These are phyloP conservation scores for Sporisorium reilianum DNA, from an alignment of 1,284 basidiomycete species.

Conservation along the genomic window DNA sequence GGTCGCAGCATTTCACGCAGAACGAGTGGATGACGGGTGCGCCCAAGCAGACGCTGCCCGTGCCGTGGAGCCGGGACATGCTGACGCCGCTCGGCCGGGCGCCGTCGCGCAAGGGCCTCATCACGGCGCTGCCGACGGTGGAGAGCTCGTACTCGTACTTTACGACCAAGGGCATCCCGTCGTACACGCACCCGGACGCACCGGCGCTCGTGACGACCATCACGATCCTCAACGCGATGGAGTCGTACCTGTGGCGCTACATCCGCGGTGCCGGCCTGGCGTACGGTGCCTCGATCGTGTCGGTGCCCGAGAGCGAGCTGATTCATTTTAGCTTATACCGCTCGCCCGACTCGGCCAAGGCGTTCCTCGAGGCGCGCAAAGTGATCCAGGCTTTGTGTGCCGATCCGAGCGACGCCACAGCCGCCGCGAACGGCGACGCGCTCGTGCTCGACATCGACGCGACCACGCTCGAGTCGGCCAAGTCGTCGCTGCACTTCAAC, in stretches of 20 bases:
- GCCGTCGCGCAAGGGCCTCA: conserved; percentile 78
- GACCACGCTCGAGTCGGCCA: conserved; percentile 88
- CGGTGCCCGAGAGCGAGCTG: conserved; percentile 85
- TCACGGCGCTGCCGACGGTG: conserved; percentile 90
- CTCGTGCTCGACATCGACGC: conserved; percentile 75
- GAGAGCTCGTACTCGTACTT: conserved; percentile 91
- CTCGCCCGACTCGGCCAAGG: conserved; percentile 88
- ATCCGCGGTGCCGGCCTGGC: conserved; percentile 73
- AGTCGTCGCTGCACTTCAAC: conserved; percentile 87
- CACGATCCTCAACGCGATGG: conserved; percentile 90
- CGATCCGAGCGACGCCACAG: conserved; percentile 58
- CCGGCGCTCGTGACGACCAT: conserved; percentile 86
- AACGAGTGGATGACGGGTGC: conserved; percentile 15
- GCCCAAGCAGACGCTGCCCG: conserved; percentile 73
- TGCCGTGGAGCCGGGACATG: conserved; percentile 79
- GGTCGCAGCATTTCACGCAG: conserved; percentile 26
- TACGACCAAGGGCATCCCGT: conserved; percentile 76
- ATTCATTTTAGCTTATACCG: conserved; percentile 79
- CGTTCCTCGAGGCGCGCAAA: conserved; percentile 81
- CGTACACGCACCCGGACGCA: conserved; percentile 78
- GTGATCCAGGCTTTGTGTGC: conserved; percentile 68
- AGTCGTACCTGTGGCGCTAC: conserved; percentile 87
- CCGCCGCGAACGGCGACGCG: conserved; percentile 61
- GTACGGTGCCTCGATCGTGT: conserved; percentile 85
- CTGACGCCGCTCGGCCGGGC: conserved; percentile 81